Conservation (phyloP, 495 filamentous ascomycete genomes). For the Penicillium coffeae region DNA sequence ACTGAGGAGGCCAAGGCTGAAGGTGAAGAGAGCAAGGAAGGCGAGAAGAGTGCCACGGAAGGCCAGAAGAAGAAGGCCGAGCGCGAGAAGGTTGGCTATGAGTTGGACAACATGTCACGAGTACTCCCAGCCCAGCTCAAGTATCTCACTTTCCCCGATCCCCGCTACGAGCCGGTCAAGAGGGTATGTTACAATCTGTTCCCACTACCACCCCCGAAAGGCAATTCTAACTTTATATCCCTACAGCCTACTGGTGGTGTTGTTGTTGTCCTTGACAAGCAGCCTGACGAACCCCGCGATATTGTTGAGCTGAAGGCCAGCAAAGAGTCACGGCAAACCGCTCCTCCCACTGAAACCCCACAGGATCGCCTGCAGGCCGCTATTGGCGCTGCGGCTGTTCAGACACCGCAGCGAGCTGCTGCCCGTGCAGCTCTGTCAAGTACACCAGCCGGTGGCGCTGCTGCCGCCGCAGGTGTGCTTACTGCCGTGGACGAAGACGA, state of each 20-base stretch:
- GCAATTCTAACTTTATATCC: slow-evolving; percentile 40
- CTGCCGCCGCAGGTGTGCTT: slow-evolving; percentile 73
- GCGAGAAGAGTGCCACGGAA: slow-evolving; percentile 58
- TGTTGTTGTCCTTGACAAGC: slow-evolving; percentile 81
- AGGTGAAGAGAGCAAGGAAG: slow-evolving; percentile 57
- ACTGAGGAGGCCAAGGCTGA: slow-evolving; percentile 70
- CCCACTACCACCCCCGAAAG: not conserved
- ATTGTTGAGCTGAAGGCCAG: slow-evolving; percentile 84
- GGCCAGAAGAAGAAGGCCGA: slow-evolving; percentile 76
- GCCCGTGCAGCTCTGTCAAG: slow-evolving; percentile 24
- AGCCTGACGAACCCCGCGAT: slow-evolving; percentile 70
- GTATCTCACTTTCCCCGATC: slow-evolving; percentile 83
- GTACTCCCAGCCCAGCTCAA: slow-evolving; percentile 92
- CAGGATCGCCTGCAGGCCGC: slow-evolving; percentile 43
- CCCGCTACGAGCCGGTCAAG: slow-evolving; percentile 92
- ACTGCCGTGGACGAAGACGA: slow-evolving; percentile 84
- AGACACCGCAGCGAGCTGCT: slow-evolving; percentile 40
- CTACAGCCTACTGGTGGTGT: slow-evolving; percentile 86
- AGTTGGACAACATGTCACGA: slow-evolving; percentile 93
- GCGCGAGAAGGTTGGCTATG: slow-evolving; percentile 95
- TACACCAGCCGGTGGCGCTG: slow-evolving; percentile 49
- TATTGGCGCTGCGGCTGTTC: slow-evolving; percentile 32
- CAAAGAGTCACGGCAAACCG: slow-evolving; percentile 68
- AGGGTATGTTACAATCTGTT: slow-evolving; percentile 57
- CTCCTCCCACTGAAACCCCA: slow-evolving; percentile 41